Conservation (phyloP, 2,329 filamentous ascomycete species). For the Sporothrix phasma region DNA sequence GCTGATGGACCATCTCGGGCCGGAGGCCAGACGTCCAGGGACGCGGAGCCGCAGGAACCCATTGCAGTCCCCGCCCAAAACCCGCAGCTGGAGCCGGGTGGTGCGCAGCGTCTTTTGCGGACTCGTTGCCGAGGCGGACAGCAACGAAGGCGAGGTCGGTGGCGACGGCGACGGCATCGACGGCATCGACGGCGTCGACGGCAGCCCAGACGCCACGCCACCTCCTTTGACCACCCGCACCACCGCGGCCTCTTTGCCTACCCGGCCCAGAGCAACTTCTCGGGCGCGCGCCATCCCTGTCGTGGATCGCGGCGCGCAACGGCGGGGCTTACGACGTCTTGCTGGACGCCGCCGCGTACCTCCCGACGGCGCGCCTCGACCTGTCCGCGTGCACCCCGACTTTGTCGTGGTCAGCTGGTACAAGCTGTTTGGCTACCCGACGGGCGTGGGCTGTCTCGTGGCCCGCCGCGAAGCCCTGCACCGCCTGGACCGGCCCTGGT, state of each 20-base stretch:
- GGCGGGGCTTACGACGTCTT: slow-evolving; percentile 31
- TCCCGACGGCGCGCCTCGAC: slow-evolving; percentile 30
- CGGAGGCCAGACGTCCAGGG: not conserved
- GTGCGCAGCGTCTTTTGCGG: slow-evolving; percentile 3
- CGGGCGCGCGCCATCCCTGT: slow-evolving; percentile 33
- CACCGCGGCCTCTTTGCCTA: slow-evolving; percentile 33
- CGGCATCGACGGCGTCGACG: not conserved
- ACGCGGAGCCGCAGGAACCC: no score
- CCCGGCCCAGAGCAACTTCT: slow-evolving; percentile 38
- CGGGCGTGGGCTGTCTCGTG: slow-evolving; percentile 32
- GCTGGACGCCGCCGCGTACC: slow-evolving; percentile 32
- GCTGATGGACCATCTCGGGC: slow-evolving; percentile 22
- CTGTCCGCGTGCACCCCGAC: slow-evolving; percentile 28
- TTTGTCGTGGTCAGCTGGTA: slow-evolving; percentile 34
- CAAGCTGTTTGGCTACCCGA: slow-evolving; percentile 34
- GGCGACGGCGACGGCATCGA: not conserved
- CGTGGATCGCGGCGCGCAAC: slow-evolving; percentile 29
- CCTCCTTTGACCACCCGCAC: slow-evolving; percentile 12
- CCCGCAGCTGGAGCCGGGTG: not conserved
- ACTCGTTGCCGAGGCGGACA: not conserved
- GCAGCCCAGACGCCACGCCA: not conserved
- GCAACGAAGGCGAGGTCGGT: not conserved
- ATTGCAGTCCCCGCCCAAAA: no score
- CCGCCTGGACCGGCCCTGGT: slow-evolving; percentile 30
- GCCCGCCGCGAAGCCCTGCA: slow-evolving; percentile 26